These are phyloP conservation scores for Gossypium davidsonii DNA, from an alignment of 441 rosid genomes.

Conservation along the genomic window DNA sequence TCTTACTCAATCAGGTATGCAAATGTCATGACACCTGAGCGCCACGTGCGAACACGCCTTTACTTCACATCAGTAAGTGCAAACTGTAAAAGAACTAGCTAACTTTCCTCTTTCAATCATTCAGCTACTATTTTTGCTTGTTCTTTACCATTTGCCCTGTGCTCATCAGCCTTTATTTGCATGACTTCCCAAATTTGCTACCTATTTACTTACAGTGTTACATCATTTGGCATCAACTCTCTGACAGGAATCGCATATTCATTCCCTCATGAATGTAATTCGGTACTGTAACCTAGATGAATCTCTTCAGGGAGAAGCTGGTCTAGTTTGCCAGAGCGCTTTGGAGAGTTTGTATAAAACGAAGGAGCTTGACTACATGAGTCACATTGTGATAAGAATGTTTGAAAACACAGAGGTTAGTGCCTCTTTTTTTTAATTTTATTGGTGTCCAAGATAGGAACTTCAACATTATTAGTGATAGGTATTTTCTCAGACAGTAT, in stretches of 20 bases:
- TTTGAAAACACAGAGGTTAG: slow-evolving; percentile 86
- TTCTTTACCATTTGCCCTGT: slow-evolving; percentile 8
- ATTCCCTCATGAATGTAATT: slow-evolving; percentile 96
- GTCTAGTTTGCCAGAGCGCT: slow-evolving; percentile 73
- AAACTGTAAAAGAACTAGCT: neutral
- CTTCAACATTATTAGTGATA: neutral
- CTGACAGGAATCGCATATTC: slow-evolving; percentile 94
- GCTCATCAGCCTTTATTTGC: neutral
- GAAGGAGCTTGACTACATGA: slow-evolving; percentile 99
- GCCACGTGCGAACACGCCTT: slow-evolving; percentile 98
- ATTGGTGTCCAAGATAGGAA: neutral
- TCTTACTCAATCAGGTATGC: slow-evolving; percentile 60
- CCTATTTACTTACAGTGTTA: neutral
- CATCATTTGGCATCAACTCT: slow-evolving; percentile 1
- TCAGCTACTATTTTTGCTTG: neutral
- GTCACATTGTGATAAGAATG: slow-evolving; percentile 91
- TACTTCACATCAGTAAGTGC: slow-evolving; percentile 98
- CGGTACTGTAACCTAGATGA: slow-evolving; percentile 97
- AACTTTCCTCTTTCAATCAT: slow-evolving; percentile 2
- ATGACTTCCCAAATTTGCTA: neutral
- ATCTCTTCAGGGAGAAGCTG: slow-evolving; percentile 91
- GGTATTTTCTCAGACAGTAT: neutral
- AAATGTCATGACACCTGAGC: slow-evolving; percentile 96
- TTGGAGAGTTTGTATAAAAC: slow-evolving; percentile 85
- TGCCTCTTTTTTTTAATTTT: neutral